These are phyloP conservation scores for Solanum tacnaense DNA, from an alignment of 257 asterid genomes.

Conservation along the genomic window DNA sequence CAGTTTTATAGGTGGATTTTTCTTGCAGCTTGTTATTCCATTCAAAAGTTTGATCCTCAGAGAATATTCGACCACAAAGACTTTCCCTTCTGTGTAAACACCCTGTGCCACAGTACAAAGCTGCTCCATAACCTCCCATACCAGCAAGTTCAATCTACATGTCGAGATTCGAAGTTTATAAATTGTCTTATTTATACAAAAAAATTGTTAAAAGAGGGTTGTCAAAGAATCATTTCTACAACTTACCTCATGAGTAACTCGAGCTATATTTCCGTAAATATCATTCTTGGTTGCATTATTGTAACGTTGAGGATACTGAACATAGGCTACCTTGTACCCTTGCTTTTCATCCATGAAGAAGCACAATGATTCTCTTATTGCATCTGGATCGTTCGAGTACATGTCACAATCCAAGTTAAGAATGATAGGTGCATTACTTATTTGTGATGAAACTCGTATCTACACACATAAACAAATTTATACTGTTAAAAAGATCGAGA, in stretches of 20 bases:
- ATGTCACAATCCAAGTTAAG: constrained; percentile 87
- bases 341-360: constrained; percentile 58
- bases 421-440: constrained; percentile 74
- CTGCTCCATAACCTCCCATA: constrained; percentile 39
- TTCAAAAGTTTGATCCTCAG: constrained; percentile 7
- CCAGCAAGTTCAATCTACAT: constrained; percentile 58
- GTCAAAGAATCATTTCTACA: not conserved
- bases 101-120: constrained; percentile 58
- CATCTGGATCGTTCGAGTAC: constrained; percentile 69
- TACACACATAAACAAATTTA: constrained; percentile 7
- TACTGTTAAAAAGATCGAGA: not conserved
- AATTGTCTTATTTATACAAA: not conserved
- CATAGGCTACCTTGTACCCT: constrained; percentile 38
- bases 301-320: constrained; percentile 57
- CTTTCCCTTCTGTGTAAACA: constrained; percentile 67
- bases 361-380: constrained; percentile 55
- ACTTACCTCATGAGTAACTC: constrained; percentile 24
- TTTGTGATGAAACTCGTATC: constrained; percentile 66
- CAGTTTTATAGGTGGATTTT: constrained; percentile 3
- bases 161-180: not conserved
- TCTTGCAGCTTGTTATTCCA: constrained; percentile 2
- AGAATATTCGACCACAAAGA: constrained; percentile 32
- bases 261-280: constrained; percentile 24
- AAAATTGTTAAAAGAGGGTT: not conserved
- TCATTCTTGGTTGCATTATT: constrained; percentile 44